Conservation (phyloP, 805 yeast genomes). For the Saccharomycopsis sp. region DNA sequence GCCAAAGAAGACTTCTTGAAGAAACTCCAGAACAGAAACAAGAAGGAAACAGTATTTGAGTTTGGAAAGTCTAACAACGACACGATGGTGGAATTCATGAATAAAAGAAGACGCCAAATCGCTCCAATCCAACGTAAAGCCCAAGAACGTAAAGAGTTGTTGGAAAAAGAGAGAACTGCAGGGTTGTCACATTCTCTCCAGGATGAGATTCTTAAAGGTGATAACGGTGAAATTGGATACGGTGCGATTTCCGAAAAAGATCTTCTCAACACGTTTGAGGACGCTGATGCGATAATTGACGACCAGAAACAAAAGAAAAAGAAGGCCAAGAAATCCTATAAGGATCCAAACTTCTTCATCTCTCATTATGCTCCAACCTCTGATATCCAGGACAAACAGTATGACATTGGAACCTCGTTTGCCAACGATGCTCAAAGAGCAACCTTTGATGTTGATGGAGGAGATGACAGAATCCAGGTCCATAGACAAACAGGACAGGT, state of each 20-base stretch:
- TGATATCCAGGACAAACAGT: slow-evolving; percentile 78
- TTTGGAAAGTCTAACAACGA: slow-evolving; percentile 63
- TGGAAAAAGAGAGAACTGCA: slow-evolving; percentile 67
- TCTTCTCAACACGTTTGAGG: slow-evolving; percentile 43
- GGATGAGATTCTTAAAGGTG: slow-evolving; percentile 52
- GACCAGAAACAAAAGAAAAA: slow-evolving; percentile 12
- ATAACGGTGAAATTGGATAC: slow-evolving; percentile 30
- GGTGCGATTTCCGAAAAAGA: slow-evolving; percentile 37
- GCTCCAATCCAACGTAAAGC: slow-evolving; percentile 84
- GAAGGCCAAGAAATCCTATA: slow-evolving; percentile 44
- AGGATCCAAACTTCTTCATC: slow-evolving; percentile 75
- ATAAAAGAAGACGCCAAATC: slow-evolving; percentile 74
- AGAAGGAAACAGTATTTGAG: slow-evolving; percentile 92
- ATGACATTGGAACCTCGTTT: slow-evolving; percentile 46
- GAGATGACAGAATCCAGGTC: slow-evolving; percentile 63
- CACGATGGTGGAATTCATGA: slow-evolving; percentile 75
- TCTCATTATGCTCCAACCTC: slow-evolving; percentile 85
- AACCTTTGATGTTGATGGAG: slow-evolving; percentile 73
- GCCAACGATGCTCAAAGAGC: slow-evolving; percentile 81
- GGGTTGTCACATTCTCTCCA: slow-evolving; percentile 70
- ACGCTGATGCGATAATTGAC: slow-evolving; percentile 37
- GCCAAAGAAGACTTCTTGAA: slow-evolving; percentile 70
- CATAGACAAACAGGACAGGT: slow-evolving; percentile 60
- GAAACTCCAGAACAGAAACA: slow-evolving; percentile 57
- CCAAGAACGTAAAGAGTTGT: slow-evolving; percentile 55